Evolutionary conservation across 441 rosid genomes (phyloP).

Genomic region (Capsella rubella): DNA sequence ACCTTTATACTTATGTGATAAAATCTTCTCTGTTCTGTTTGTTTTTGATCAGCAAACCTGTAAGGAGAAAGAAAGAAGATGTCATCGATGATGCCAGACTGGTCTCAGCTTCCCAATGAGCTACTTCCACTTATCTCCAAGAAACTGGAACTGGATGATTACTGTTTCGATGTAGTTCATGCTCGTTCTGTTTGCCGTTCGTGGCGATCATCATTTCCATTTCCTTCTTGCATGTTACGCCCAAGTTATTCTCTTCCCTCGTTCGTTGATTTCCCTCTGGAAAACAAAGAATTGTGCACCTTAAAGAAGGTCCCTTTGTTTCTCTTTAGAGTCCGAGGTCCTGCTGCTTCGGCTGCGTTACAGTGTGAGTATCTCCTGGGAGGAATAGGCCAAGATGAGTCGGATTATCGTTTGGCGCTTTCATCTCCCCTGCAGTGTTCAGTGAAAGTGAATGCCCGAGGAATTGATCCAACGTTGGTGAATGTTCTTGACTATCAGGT

Average conservation of each 20-base stretch:
- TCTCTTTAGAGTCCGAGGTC: constrained; percentile 12
- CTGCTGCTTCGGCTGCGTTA: neutral
- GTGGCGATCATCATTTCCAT: constrained; percentile 18
- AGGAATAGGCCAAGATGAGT: neutral
- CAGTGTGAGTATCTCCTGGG: neutral
- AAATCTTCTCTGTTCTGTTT: too few relatives aligned
- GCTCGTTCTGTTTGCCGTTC: constrained; percentile 21
- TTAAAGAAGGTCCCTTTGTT: constrained; percentile 27
- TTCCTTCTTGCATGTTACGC: neutral
- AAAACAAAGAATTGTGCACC: neutral
- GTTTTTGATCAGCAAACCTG: neutral
- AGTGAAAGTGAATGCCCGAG: constrained; percentile 8
- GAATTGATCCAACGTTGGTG: neutral
- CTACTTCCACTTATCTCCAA: constrained; percentile 3
- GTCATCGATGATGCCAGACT: neutral
- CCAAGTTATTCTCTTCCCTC: constrained; percentile 1
- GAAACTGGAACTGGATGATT: neutral
- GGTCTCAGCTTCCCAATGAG: constrained; percentile 26
- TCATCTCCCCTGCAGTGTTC: constrained; percentile 19
- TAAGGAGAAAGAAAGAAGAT: neutral
- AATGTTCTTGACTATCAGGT: constrained; percentile 3
- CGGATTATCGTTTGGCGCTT: neutral
- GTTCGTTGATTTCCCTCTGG: neutral
- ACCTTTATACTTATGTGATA: too few relatives aligned
- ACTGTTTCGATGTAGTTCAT: constrained; percentile 15